phyloP scores from a whole-genome alignment of 805 yeast species.

The Candida ulmi region DNA sequence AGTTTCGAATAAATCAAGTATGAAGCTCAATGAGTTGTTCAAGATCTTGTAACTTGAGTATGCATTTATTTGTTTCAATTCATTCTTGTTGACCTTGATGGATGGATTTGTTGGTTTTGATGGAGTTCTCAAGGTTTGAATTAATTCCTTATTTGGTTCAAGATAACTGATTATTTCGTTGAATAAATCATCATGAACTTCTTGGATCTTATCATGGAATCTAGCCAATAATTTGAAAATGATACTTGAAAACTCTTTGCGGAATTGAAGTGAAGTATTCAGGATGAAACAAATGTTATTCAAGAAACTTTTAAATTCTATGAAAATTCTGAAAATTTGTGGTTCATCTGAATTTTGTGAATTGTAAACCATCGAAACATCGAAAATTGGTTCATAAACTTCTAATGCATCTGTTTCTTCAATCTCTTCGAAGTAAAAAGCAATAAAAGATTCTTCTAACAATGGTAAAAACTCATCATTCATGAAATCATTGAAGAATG shows the following conservation, averaged over 20 bases:
- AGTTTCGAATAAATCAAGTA: slow-evolving; percentile 18
- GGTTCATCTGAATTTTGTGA: not conserved
- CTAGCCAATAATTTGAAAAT: slow-evolving; percentile 17
- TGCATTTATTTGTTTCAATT: slow-evolving; percentile 16
- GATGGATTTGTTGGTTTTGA: slow-evolving; percentile 3
- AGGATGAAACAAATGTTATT: slow-evolving; percentile 16
- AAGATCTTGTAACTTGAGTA: slow-evolving; percentile 33
- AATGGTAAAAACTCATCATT: slow-evolving; percentile 55
- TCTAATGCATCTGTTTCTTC: slow-evolving; percentile 33
- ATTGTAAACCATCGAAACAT: slow-evolving; percentile 32
- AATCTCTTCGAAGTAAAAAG: slow-evolving; percentile 44
- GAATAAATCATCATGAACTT: slow-evolving; percentile 17
- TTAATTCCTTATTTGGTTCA: slow-evolving; percentile 20
- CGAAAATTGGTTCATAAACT: slow-evolving; percentile 19
- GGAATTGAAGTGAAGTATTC: slow-evolving; percentile 23
- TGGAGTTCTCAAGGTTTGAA: slow-evolving; percentile 2
- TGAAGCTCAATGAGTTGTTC: slow-evolving; percentile 31
- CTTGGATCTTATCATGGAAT: slow-evolving; percentile 20
- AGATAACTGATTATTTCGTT: slow-evolving; percentile 16
- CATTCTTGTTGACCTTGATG: slow-evolving; percentile 14
- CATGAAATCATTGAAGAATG: slow-evolving; percentile 64
- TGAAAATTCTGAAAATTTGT: slow-evolving; percentile 12
- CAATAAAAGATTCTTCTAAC: slow-evolving; percentile 49
- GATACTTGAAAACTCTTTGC: slow-evolving; percentile 19
- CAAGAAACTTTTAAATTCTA: slow-evolving; percentile 18